These are phyloP conservation scores for Gillenia trifoliata DNA, from an alignment of 306 rosid genomes.

Conservation along the genomic window DNA sequence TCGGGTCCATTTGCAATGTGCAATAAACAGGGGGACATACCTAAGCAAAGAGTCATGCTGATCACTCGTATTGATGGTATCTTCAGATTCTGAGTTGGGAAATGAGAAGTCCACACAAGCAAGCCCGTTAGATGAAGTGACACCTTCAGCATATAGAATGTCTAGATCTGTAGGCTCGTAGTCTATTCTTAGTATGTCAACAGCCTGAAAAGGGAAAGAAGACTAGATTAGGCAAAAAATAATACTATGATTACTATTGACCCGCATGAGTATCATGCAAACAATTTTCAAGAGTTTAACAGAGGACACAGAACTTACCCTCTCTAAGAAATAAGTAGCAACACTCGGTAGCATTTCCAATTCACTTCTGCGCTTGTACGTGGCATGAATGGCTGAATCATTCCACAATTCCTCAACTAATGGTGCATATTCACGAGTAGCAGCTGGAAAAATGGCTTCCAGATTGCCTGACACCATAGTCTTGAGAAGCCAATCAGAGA, in stretches of 20 bases:
- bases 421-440: constrained; percentile 94
- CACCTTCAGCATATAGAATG: constrained; percentile 92
- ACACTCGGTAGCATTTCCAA: constrained; percentile 85
- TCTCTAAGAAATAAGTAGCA: constrained; percentile 86
- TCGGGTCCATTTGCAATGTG: neutral
- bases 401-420: constrained; percentile 86
- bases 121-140: constrained; percentile 93
- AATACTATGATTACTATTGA: neutral
- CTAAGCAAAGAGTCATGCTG: constrained; percentile 63
- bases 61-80: constrained; percentile 46
- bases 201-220: constrained; percentile 46
- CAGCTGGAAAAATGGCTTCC: constrained; percentile 96
- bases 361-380: constrained; percentile 82
- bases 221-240: neutral
- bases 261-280: neutral
- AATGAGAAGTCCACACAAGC: constrained; percentile 91
- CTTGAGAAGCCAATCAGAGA: constrained; percentile 99
- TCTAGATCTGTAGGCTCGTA: constrained; percentile 93
- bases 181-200: constrained; percentile 74
- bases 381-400: constrained; percentile 76
- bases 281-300: neutral
- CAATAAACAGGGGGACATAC: constrained; percentile 34
- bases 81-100: constrained; percentile 63
- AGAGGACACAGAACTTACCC: constrained; percentile 46
- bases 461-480: constrained; percentile 85